Evolutionary conservation across 192 early-diverging fungal species (phyloP).

Genomic region (Backusella luteola): DNA sequence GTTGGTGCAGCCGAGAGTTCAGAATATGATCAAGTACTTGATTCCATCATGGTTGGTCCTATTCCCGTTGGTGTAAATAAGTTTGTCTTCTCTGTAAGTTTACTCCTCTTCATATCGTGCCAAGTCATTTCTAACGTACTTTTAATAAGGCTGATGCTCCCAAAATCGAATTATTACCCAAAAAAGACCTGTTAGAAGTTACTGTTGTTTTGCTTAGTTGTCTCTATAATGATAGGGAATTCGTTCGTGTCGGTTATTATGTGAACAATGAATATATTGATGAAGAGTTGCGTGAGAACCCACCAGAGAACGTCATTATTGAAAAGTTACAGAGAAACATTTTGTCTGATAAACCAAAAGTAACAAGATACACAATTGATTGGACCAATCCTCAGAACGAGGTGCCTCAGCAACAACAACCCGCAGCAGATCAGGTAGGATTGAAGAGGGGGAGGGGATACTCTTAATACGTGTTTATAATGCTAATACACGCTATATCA

Average conservation of each 20-base stretch:
- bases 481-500: not conserved
- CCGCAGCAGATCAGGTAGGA: conserved; percentile 13
- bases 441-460: not conserved
- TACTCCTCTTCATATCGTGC: not conserved
- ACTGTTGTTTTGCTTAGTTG: conserved; percentile 91
- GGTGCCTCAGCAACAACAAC: conserved; percentile 6
- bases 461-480: not conserved
- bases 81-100: conserved; percentile 84
- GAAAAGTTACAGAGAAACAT: conserved; percentile 84
- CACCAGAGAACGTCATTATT: conserved; percentile 68
- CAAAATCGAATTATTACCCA: conserved; percentile 74
- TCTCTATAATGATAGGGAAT: conserved; percentile 86
- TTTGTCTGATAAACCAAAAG: conserved; percentile 91
- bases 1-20: conserved; percentile 87
- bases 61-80: conserved; percentile 93
- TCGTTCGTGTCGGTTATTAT: conserved; percentile 97
- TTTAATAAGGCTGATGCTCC: conserved; percentile 60
- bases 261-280: conserved; percentile 96
- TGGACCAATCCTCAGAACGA: conserved; percentile 23
- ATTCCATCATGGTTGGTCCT: conserved; percentile 94
- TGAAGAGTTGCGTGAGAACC: conserved; percentile 73
- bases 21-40: conserved; percentile 88
- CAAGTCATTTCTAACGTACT: not conserved
- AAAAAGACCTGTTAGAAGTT: conserved; percentile 82
- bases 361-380: conserved; percentile 62